Percentiles rank a stretch among this genome's conserved stretches.
Conservation (phyloP, 2,329 filamentous ascomycete species). For the Calycina herbarum region DNA sequence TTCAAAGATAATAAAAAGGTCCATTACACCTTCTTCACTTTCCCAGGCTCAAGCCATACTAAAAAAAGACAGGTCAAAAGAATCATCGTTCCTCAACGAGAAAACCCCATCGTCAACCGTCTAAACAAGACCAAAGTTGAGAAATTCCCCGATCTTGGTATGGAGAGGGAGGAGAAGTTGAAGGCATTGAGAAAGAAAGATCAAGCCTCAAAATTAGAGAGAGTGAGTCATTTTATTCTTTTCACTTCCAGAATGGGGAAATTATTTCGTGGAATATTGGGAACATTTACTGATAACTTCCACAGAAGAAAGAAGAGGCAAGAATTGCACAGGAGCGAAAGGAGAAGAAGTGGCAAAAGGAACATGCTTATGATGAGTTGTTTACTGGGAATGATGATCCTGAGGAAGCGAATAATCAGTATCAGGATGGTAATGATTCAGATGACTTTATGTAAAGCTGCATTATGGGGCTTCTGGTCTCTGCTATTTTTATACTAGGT, state of each 20-base stretch:
- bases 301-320: conserved; percentile 74
- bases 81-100: conserved; percentile 74
- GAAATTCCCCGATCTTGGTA: conserved; percentile 77
- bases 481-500: conserved; percentile 14
- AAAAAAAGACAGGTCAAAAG: conserved; percentile 65
- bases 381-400: conserved; percentile 78
- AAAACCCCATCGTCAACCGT: conserved; percentile 93
- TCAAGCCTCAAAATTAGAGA: conserved; percentile 57
- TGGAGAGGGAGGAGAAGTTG: conserved; percentile 77
- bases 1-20: conserved; percentile 85
- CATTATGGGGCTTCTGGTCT: background rate
- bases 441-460: conserved; percentile 85
- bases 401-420: conserved; percentile 77
- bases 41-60: background rate
- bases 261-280: background rate
- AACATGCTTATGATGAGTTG: conserved; percentile 95
- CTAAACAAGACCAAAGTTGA: conserved; percentile 96
- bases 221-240: conserved; percentile 49
- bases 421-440: conserved; percentile 73
- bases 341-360: conserved; percentile 90
- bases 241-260: background rate
- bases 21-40: background rate
- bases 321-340: conserved; percentile 74
- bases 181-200: conserved; percentile 73
- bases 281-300: background rate